These are phyloP conservation scores for Trichoderma endophyticum DNA, from an alignment of 2,329 filamentous ascomycete species.

Conservation along the genomic window DNA sequence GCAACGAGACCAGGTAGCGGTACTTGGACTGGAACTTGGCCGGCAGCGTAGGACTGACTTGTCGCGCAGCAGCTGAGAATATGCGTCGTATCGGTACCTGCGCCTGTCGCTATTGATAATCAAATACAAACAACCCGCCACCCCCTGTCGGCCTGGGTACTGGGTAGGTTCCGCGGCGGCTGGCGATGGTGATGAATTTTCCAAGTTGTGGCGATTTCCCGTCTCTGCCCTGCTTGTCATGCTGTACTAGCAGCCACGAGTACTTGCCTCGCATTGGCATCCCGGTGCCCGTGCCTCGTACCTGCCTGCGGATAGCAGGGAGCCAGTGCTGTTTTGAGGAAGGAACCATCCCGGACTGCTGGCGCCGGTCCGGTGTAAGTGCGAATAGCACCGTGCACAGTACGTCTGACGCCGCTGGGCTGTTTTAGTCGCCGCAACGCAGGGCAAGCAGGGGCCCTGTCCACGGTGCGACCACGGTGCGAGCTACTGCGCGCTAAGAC, in stretches of 20 bases:
- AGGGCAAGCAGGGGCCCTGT: background rate
- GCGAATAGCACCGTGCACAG: background rate
- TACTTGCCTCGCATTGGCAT: background rate
- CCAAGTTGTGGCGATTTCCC: background rate
- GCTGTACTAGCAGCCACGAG: background rate
- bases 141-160: background rate
- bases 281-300: background rate
- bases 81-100: background rate
- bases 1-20: background rate
- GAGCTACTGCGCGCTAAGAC: constrained; percentile 4
- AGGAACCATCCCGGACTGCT: constrained; percentile 13
- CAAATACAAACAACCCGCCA: background rate
- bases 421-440: background rate
- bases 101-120: background rate
- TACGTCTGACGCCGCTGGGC: background rate
- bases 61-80: background rate
- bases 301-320: constrained; percentile 3
- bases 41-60: background rate
- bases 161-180: background rate
- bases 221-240: background rate
- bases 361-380: constrained; percentile 5
- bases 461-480: background rate
- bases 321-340: background rate
- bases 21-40: background rate
- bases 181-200: background rate